phyloP scores from a whole-genome alignment of 352 stramenopile genomes.

The Globisporangium sylvaticum region DNA sequence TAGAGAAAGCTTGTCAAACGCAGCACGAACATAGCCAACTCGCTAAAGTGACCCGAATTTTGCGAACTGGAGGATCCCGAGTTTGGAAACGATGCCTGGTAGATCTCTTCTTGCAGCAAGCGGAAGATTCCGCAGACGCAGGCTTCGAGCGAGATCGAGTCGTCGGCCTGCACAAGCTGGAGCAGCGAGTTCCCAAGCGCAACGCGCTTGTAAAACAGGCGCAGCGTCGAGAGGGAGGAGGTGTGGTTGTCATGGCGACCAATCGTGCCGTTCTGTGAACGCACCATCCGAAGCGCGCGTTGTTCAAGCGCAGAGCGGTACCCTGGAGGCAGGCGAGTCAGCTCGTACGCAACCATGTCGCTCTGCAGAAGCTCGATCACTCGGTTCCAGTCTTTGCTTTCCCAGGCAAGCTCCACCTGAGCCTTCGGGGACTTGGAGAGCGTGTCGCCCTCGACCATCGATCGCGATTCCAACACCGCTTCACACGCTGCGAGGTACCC shows the following conservation, averaged over 20 bases:
- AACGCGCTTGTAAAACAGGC: constrained; percentile 50
- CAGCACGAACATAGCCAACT: constrained; percentile 32
- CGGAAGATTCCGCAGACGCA: constrained; percentile 38
- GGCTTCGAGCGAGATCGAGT: constrained; percentile 23
- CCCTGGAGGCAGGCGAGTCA: constrained; percentile 26
- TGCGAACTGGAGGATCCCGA: background rate
- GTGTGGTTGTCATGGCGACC: constrained; percentile 18
- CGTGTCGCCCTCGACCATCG: constrained; percentile 27
- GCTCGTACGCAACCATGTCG: constrained; percentile 37
- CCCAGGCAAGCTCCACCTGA: constrained; percentile 47
- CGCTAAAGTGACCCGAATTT: constrained; percentile 18
- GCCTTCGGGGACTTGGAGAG: constrained; percentile 31
- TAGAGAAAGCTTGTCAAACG: constrained; percentile 26
- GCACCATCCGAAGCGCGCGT: constrained; percentile 40
- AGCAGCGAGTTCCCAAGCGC: constrained; percentile 42
- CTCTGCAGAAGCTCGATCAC: constrained; percentile 41
- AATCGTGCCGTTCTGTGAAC: constrained; percentile 24
- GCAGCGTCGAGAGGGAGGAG: constrained; percentile 19
- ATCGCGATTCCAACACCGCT: constrained; percentile 51
- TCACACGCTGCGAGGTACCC: constrained; percentile 71
- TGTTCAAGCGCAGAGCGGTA: constrained; percentile 45
- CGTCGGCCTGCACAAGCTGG: constrained; percentile 20
- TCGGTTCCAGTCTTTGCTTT: constrained; percentile 42
- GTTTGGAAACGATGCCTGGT: constrained; percentile 18
- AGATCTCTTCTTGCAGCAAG: constrained; percentile 53